A percentile compares a stretch with the other conserved stretches of the same genome.
Evolutionary conservation across 441 rosid species (phyloP).

Genomic region (Pelargonium cotyledonis): DNA sequence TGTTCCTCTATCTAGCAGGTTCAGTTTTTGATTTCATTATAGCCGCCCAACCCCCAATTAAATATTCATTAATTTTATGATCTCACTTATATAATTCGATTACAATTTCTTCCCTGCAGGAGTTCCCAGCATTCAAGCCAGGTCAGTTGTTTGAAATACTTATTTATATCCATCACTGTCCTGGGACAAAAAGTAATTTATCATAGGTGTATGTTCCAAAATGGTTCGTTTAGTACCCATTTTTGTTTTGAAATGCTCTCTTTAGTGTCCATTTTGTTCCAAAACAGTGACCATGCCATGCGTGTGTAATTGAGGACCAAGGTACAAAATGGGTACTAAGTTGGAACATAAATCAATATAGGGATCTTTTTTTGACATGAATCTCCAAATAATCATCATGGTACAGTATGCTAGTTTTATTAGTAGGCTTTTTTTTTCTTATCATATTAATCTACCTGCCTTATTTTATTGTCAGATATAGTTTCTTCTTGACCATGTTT

Average conservation of each 20-base stretch:
- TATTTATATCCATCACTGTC: neutral
- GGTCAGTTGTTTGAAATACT: conserved; percentile 38
- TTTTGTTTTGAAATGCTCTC: no score
- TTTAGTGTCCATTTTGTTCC: no score
- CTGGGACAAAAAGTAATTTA: conserved; percentile 1
- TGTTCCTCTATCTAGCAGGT: conserved; percentile 51
- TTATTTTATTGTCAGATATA: neutral
- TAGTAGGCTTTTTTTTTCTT: neutral
- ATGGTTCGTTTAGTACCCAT: no score
- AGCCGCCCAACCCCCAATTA: neutral
- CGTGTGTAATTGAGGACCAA: no score
- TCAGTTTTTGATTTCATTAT: neutral
- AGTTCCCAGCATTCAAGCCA: conserved; percentile 35
- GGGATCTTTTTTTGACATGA: neutral
- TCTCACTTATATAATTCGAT: neutral
- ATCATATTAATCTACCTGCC: neutral
- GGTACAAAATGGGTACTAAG: no score
- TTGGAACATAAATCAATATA: neutral
- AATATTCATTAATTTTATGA: neutral
- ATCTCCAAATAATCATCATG: neutral
- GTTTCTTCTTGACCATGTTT: conserved; percentile 16
- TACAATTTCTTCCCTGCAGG: conserved; percentile 45
- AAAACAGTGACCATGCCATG: no score
- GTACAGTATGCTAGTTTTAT: no score
- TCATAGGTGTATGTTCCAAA: no score